Evolutionary conservation across 2,329 filamentous ascomycete genomes (phyloP).

Genomic region (Xylariaceae sp.): DNA sequence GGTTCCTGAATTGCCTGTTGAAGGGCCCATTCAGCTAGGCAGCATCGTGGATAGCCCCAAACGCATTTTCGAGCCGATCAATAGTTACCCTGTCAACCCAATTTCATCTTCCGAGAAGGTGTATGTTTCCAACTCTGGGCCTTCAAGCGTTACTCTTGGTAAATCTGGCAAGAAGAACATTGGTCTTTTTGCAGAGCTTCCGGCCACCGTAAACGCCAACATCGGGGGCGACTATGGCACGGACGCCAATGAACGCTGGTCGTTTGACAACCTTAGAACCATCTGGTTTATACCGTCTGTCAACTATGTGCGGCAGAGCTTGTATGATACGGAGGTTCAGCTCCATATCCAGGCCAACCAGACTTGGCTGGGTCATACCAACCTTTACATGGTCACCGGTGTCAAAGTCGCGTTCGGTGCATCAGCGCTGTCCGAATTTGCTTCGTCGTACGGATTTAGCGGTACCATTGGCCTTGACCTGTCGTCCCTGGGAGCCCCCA

Average conservation of each 20-base stretch:
- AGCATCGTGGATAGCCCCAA: slow-evolving; percentile 7
- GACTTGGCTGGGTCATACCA: slow-evolving; percentile 9
- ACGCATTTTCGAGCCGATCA: slow-evolving; percentile 8
- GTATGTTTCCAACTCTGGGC: slow-evolving; percentile 9
- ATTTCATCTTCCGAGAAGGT: slow-evolving; percentile 7
- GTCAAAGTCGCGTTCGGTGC: slow-evolving; percentile 13
- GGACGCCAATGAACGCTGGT: background rate
- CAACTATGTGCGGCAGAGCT: slow-evolving; percentile 10
- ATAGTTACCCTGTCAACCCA: slow-evolving; percentile 1
- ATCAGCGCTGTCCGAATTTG: slow-evolving; percentile 9
- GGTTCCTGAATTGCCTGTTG: slow-evolving; percentile 9
- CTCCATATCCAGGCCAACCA: slow-evolving; percentile 7
- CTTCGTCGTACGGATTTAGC: slow-evolving; percentile 9
- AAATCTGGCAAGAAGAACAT: slow-evolving; percentile 7
- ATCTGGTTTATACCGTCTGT: slow-evolving; percentile 12
- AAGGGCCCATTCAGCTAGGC: slow-evolving; percentile 7
- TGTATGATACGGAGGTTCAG: slow-evolving; percentile 5
- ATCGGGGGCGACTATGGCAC: background rate
- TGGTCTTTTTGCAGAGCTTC: slow-evolving; percentile 9
- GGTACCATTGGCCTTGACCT: slow-evolving; percentile 2
- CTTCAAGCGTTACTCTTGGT: slow-evolving; percentile 2
- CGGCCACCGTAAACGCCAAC: background rate
- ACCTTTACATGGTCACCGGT: slow-evolving; percentile 12
- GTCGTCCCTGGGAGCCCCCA: slow-evolving; percentile 7
- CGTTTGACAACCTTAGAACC: slow-evolving; percentile 10